Base-by-base conservation (phyloP, 106 monocot genomes). In the Platanthera zijinensis region DNA sequence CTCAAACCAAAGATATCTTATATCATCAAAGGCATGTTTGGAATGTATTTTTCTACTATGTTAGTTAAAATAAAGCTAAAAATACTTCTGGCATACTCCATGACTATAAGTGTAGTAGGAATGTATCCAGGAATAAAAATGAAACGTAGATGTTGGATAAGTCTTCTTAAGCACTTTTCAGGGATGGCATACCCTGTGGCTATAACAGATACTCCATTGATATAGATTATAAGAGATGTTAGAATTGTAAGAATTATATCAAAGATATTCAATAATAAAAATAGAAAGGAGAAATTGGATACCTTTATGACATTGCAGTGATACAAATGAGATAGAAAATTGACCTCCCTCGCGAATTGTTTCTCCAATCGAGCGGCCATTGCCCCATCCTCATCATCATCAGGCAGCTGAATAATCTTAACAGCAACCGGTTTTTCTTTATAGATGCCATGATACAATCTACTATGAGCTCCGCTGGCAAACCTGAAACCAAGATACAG, bases 261-360 rank as follows among this genome's bases (percentile, higher is more conserved):
- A 39, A 39, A 39, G 39, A 39, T 53, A 53, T 53, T 4, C 53
- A 53, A 7, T 2, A 53, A 53, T 14, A 70, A 17, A 70, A 48
- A 70, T 48, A 5, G 48, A 70, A 70, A 48, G 25, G 70, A 48
- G 17, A 64, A 57, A 3, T 18, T n/a, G 0, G 8, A 28, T 84
- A 92, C 91, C 89, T 92, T 89, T 56, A 92, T 84, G 77, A 92
- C 92, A 78, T 89, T 86, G 10, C 77, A 77, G 76, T 92, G 89
- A 78, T 86, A 75, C 51, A 92, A 80, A 85, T 82, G 92, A 46
- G 86, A 85, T 7, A 92, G 77, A 77, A 84, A 54, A 53, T 80
- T 77, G 28, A 89, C 81, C 77, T 92, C 92, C 71, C 92, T 86
- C 5, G 50, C 83, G 48, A 84, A 92, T 68, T 92, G 89, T 79